Conservation (phyloP, 768 basidiomycete genomes). For the Termitomyces sp. region DNA sequence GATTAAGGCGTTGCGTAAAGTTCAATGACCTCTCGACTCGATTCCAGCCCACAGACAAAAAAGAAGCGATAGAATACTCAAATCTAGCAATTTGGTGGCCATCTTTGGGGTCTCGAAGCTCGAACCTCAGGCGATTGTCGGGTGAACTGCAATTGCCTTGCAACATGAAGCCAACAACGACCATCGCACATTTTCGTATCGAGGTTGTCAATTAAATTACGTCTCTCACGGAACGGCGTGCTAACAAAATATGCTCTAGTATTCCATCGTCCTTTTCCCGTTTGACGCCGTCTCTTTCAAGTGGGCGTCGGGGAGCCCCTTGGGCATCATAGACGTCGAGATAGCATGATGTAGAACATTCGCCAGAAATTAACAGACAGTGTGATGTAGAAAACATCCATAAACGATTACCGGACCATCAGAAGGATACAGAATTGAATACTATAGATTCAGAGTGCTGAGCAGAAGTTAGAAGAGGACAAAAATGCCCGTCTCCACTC, state of each 20-base stretch:
- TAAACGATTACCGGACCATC: too few species aligned
- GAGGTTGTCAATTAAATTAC: slow-evolving; percentile 26
- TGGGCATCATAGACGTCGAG: slow-evolving; percentile 28
- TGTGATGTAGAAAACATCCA: too few species aligned
- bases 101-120: slow-evolving; percentile 10
- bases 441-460: too few species aligned
- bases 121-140: slow-evolving; percentile 20
- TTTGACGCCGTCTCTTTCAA: slow-evolving; percentile 30
- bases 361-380: neutral
- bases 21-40: slow-evolving; percentile 8
- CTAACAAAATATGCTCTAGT: slow-evolving; percentile 20
- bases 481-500: neutral
- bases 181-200: slow-evolving; percentile 34
- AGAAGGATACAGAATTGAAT: neutral
- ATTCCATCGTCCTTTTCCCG: slow-evolving; percentile 34
- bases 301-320: slow-evolving; percentile 18
- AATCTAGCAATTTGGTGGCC: slow-evolving; percentile 32
- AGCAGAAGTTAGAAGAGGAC: too few species aligned
- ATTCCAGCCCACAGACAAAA: slow-evolving; percentile 12
- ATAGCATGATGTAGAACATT: slow-evolving; percentile 28
- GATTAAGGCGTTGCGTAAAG: slow-evolving; percentile 25
- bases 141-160: slow-evolving; percentile 35
- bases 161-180: slow-evolving; percentile 33
- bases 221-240: neutral
- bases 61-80: slow-evolving; percentile 25